Base-by-base conservation (phyloP, 2,329 filamentous ascomycete species). In the Ustulina deusta region DNA sequence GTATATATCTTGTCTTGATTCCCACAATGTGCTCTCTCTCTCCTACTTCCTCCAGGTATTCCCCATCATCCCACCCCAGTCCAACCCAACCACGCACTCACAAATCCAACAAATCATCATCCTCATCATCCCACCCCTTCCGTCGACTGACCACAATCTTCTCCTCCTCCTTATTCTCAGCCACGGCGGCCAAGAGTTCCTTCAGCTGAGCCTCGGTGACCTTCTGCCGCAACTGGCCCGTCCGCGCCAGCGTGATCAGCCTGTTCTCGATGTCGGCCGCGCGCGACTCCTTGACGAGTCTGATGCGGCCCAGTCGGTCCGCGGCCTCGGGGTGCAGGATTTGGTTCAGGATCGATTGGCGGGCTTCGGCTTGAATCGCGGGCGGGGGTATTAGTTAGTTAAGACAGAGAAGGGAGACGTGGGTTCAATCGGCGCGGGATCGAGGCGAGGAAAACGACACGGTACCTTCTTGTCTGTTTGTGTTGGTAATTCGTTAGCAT, bases 261-360 rank as follows among this genome's bases (percentile, higher is more conserved):
- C 95, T 84, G 85, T 97, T 94, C 84, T 99, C 96, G 65, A 99
- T 89, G 76, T 97, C 94, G 69, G 87, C 88, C 40, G 96, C 96
- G 76, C 96, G 93, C 74, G 91, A 90, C 79, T 94, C 93, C 83
- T 98, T 98, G 78, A 99, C 96, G 68, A 99, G 90, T 38, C 95
- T 91, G 82, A 99, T 98, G 72, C 96, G 93, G 65, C 93, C 93
- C 0, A 99, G 87, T 15, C 96, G 92, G 83, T 99, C 96, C 68
- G 93, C 92, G 20, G 96, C 96, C 77, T 95, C 93, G 73, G 96
- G 96, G 76, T 94, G 91, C 69, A 99, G 93, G 83, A 99, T 98
- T 81, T 98, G 96, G 74, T 87, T 88, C 70, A 99, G 90, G 74
- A 97, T 91, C 67, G 88, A 86, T 75, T 89, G 84, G 67, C 93